These are phyloP conservation scores for Populus ilicifolia DNA, from an alignment of 345 rosid genomes.

Conservation along the genomic window DNA sequence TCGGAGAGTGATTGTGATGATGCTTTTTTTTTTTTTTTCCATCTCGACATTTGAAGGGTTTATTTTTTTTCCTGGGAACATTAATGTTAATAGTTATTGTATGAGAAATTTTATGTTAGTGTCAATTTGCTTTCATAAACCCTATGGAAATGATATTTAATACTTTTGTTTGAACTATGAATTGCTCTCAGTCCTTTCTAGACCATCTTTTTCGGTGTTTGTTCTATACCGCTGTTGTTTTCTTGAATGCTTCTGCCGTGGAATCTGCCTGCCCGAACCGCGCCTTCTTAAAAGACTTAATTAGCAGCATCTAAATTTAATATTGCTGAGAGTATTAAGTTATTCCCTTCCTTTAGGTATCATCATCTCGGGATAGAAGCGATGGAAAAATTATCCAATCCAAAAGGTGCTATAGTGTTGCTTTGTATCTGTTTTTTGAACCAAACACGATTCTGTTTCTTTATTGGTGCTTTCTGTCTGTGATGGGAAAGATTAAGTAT, in stretches of 20 bases:
- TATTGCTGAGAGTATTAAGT: background rate
- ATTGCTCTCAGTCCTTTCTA: background rate
- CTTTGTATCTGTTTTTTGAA: too few relatives aligned
- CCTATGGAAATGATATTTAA: slow-evolving; percentile 24
- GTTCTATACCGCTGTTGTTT: background rate
- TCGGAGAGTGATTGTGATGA: slow-evolving; percentile 54
- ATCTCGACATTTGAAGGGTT: slow-evolving; percentile 28
- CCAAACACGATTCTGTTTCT: too few relatives aligned
- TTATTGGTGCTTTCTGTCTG: too few relatives aligned
- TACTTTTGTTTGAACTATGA: slow-evolving; percentile 20
- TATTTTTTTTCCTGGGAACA: slow-evolving; percentile 25
- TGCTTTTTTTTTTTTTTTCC: slow-evolving; percentile 6
- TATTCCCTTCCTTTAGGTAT: too few relatives aligned
- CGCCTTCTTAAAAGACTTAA: background rate
- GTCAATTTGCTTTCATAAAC: slow-evolving; percentile 37
- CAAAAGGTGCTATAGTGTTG: too few relatives aligned
- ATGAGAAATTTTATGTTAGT: slow-evolving; percentile 43
- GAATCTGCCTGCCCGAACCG: background rate
- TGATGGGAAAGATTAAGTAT: too few relatives aligned
- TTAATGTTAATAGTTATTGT: slow-evolving; percentile 53
- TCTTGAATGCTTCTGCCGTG: background rate
- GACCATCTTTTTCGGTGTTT: background rate
- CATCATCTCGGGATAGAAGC: too few relatives aligned
- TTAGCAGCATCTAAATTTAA: background rate
- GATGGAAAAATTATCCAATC: too few relatives aligned